Conservation (phyloP, 177 flowering plant species). For the Vitis hybrid region DNA sequence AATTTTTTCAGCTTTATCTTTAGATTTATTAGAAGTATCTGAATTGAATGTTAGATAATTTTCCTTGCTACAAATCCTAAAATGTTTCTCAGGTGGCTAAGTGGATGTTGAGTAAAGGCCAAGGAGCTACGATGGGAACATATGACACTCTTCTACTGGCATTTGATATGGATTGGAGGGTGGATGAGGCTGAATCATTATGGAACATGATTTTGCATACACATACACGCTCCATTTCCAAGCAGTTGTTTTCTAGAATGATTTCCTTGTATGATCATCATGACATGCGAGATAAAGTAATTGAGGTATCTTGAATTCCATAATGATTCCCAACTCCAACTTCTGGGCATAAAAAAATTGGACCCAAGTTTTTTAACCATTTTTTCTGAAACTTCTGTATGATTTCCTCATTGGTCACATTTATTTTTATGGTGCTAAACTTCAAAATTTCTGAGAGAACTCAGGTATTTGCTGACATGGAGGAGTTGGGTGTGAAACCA, state of each 20-base stretch:
- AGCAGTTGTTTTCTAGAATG: constrained; percentile 84
- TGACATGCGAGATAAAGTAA: constrained; percentile 58
- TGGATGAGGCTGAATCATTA: constrained; percentile 83
- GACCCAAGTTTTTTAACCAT: not conserved
- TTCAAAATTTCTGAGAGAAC: not conserved
- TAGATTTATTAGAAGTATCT: too few species aligned
- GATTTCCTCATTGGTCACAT: not conserved
- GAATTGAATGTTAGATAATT: not conserved
- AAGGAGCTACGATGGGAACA: constrained; percentile 92
- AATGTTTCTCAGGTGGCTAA: constrained; percentile 59
- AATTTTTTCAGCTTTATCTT: too few species aligned
- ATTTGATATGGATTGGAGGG: constrained; percentile 82
- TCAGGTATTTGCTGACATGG: constrained; percentile 98
- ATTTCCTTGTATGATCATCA: constrained; percentile 87
- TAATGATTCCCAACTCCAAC: not conserved
- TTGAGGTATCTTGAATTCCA: constrained; percentile 54
- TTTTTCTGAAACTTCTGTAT: not conserved
- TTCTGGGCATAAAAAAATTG: not conserved
- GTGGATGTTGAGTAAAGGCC: constrained; percentile 98
- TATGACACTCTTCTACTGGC: constrained; percentile 85
- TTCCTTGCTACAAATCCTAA: not conserved
- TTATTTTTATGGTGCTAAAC: not conserved
- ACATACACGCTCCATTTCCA: constrained; percentile 84
- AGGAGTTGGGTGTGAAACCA: constrained; percentile 87
- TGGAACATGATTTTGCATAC: constrained; percentile 90